These are phyloP conservation scores for Vitis riparia DNA, from an alignment of 164 flowering plant genomes.

Conservation along the genomic window DNA sequence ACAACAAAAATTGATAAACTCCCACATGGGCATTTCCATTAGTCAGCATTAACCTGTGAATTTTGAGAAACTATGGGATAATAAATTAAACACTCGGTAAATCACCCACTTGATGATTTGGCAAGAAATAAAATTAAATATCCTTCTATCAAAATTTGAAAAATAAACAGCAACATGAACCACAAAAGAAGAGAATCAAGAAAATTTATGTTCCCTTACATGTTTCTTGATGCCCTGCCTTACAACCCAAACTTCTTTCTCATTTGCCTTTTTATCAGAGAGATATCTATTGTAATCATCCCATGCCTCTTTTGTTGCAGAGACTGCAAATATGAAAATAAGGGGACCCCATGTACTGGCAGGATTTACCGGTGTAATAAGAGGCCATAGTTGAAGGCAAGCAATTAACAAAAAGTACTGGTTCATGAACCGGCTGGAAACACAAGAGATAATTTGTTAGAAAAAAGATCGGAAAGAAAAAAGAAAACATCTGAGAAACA, in stretches of 20 bases:
- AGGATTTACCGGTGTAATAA: slow-evolving; percentile 98
- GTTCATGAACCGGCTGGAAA: slow-evolving; percentile 96
- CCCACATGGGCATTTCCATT: neutral
- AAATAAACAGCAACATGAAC: slow-evolving; percentile 3
- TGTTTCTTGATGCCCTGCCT: slow-evolving; percentile 68
- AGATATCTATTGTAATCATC: slow-evolving; percentile 97
- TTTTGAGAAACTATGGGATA: neutral
- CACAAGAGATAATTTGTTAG: slow-evolving; percentile 9
- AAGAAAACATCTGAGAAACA: neutral
- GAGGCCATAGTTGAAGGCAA: slow-evolving; percentile 99
- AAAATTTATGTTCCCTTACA: slow-evolving; percentile 45
- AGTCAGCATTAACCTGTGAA: neutral
- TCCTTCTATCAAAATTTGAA: neutral
- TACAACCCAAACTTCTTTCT: slow-evolving; percentile 96
- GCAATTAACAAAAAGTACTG: slow-evolving; percentile 98
- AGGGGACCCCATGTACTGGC: slow-evolving; percentile 99
- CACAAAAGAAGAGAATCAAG: neutral
- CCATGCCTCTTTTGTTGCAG: slow-evolving; percentile 99
- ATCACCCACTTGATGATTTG: neutral
- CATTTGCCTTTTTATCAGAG: slow-evolving; percentile 96
- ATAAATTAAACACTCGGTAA: neutral
- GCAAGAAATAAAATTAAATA: neutral
- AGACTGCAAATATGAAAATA: slow-evolving; percentile 94
- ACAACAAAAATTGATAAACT: neutral
- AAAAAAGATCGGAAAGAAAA: neutral